A percentile compares a stretch with the other conserved stretches of the same genome.
These are phyloP conservation scores for Fusarium setosum DNA, from an alignment of 2,329 filamentous ascomycete species.

Conservation along the genomic window DNA sequence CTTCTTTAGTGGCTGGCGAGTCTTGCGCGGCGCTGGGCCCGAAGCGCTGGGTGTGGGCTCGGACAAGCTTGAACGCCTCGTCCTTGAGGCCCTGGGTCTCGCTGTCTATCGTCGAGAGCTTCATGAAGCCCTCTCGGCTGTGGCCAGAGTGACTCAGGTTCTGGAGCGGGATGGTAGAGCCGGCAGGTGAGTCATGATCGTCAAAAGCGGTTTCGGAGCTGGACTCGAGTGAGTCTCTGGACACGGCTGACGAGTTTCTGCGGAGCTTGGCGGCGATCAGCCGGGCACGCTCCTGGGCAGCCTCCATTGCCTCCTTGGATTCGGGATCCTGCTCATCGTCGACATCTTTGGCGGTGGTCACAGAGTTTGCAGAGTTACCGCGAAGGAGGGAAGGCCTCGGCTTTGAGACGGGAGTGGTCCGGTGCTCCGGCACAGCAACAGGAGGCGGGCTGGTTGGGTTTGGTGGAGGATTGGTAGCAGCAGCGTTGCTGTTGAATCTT, in stretches of 20 bases:
- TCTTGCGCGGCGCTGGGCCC: slow-evolving; percentile 16
- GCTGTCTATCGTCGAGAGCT: slow-evolving; percentile 21
- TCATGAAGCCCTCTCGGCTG: slow-evolving; percentile 33
- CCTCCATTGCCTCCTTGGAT: slow-evolving; percentile 49
- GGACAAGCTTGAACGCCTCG: slow-evolving; percentile 57
- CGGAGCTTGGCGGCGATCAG: slow-evolving; percentile 55
- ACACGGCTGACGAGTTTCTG: slow-evolving; percentile 48
- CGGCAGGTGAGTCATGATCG: slow-evolving; percentile 39
- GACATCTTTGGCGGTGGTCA: slow-evolving; percentile 43
- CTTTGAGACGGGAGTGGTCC: slow-evolving; percentile 34
- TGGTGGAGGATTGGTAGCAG: slow-evolving; percentile 42
- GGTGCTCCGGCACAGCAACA: slow-evolving; percentile 21
- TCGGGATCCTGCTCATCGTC: slow-evolving; percentile 43
- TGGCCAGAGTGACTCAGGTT: slow-evolving; percentile 39
- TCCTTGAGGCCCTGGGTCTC: slow-evolving; percentile 33
- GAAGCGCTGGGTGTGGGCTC: slow-evolving; percentile 52
- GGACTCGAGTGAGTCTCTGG: slow-evolving; percentile 53
- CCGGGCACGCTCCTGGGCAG: slow-evolving; percentile 56
- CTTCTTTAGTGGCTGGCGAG: slow-evolving; percentile 21
- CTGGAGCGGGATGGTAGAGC: slow-evolving; percentile 47
- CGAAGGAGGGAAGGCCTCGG: slow-evolving; percentile 57
- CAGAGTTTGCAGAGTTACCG: slow-evolving; percentile 53
- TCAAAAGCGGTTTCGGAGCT: slow-evolving; percentile 45
- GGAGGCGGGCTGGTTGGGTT: slow-evolving; percentile 21
- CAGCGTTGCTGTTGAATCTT: slow-evolving; percentile 60